phyloP scores from a whole-genome alignment of 371 early-diverging fungal genomes.

The Furculomyces boomerangus region DNA sequence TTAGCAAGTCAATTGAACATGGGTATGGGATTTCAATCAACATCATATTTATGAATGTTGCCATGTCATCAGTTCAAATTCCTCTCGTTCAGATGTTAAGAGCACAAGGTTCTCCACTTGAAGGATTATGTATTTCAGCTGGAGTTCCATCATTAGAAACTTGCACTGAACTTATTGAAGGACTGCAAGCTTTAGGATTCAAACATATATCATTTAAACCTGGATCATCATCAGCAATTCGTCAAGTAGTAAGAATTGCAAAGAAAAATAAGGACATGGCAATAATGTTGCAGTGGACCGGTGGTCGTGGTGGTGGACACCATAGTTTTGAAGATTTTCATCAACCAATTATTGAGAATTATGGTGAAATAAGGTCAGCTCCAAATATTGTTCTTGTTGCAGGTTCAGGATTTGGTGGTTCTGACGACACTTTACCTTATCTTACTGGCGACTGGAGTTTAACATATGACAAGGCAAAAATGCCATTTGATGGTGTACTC shows the following conservation, averaged over 20 bases:
- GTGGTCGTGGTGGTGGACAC: slow-evolving; percentile 91
- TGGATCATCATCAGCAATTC: slow-evolving; percentile 64
- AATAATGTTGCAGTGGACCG: slow-evolving; percentile 89
- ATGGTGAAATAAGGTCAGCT: slow-evolving; percentile 64
- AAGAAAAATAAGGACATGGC: slow-evolving; percentile 62
- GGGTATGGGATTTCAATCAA: slow-evolving; percentile 82
- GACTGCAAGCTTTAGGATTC: slow-evolving; percentile 60
- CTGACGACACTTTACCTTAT: slow-evolving; percentile 77
- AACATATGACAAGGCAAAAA: slow-evolving; percentile 59
- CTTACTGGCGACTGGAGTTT: slow-evolving; percentile 81
- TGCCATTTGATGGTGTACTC: slow-evolving; percentile 92
- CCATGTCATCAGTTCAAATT: slow-evolving; percentile 85
- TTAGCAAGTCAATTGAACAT: slow-evolving; percentile 41
- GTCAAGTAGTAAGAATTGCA: slow-evolving; percentile 68
- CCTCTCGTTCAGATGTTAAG: slow-evolving; percentile 62
- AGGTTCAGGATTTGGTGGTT: slow-evolving; percentile 84
- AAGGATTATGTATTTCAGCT: slow-evolving; percentile 68
- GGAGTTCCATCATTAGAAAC: slow-evolving; percentile 77
- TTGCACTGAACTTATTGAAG: slow-evolving; percentile 53
- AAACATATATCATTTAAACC: slow-evolving; percentile 83
- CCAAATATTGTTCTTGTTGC: slow-evolving; percentile 76
- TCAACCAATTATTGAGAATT: slow-evolving; percentile 74
- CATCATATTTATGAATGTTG: slow-evolving; percentile 66
- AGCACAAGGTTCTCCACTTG: slow-evolving; percentile 34
- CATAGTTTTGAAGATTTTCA: slow-evolving; percentile 93